Evolutionary conservation across 2,329 filamentous ascomycete genomes (phyloP).

Genomic region (Chrysoporthe deuterocubensis): DNA sequence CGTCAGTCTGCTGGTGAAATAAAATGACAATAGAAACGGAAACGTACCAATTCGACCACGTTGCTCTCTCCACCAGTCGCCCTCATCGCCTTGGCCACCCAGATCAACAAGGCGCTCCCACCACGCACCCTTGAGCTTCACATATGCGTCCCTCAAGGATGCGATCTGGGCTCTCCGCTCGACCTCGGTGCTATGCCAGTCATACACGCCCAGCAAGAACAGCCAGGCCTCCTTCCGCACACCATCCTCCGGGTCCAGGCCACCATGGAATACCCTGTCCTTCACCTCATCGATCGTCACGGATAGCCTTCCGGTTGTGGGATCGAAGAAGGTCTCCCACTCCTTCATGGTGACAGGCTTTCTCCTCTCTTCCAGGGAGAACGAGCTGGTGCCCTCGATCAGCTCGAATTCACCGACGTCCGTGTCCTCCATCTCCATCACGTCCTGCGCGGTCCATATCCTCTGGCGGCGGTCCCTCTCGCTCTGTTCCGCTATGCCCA

Average conservation of each 20-base stretch:
- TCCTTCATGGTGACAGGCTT: slow-evolving; percentile 80
- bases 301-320: slow-evolving; percentile 71
- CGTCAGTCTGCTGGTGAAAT: slow-evolving; percentile 28
- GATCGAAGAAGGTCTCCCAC: slow-evolving; percentile 91
- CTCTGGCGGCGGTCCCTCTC: slow-evolving; percentile 83
- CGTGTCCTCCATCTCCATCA: slow-evolving; percentile 91
- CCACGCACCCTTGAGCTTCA: slow-evolving; percentile 91
- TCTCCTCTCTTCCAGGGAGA: slow-evolving; percentile 77
- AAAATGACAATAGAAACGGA: not conserved
- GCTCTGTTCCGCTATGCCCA: slow-evolving; percentile 97
- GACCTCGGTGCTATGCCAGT: slow-evolving; percentile 88
- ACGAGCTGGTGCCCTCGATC: slow-evolving; percentile 74
- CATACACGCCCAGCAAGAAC: slow-evolving; percentile 87
- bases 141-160: slow-evolving; percentile 88
- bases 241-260: slow-evolving; percentile 84
- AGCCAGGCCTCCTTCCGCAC: slow-evolving; percentile 97
- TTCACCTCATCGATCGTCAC: slow-evolving; percentile 92
- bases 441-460: slow-evolving; percentile 92
- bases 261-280: slow-evolving; percentile 95
- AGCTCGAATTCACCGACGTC: slow-evolving; percentile 96
- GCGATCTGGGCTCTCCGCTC: slow-evolving; percentile 84
- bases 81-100: slow-evolving; percentile 76
- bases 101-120: slow-evolving; percentile 92
- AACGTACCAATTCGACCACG: slow-evolving; percentile 85
- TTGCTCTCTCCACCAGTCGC: slow-evolving; percentile 97